Evolutionary conservation across 2,329 filamentous ascomycete genomes (phyloP), one percentile per base, ranked within the genome.

Genomic region (Scleromitrula shiraiana): DNA sequence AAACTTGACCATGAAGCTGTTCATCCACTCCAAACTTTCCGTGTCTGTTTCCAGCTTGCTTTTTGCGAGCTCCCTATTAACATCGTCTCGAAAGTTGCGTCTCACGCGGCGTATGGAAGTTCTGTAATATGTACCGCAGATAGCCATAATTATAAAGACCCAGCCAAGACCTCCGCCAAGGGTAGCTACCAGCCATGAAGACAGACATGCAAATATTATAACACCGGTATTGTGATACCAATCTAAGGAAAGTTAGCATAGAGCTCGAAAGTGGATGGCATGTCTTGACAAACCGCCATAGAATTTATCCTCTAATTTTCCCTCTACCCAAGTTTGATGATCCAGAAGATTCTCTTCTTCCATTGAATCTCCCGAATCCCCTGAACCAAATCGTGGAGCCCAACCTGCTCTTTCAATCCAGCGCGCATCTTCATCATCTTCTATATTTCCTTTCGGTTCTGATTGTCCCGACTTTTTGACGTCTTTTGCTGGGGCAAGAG

Each of bases 181-280:
- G 17, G 91, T 75, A 24, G 90, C 91, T 30, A 96, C 75, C 4
- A 95, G 75, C 90, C 91, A 98, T 19, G 91, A 95, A 24, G 80
- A 73, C 44, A 98, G 72, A 64, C 89, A 96, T 43, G 91, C 88
- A 63, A 98, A 96, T 56, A 91, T 75, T 63, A 98, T 96, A 53
- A 98, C 72, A n/a, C 75, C 93, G 2, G 90, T 82, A 66, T 98
- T 98, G 67, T 98, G 90, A 67, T 97, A 98, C 93, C 93, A 98
- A 65, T 97, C 89, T 88, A 55, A 12, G n/a, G 40, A 33, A 51
- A 22, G 58, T 54, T 52, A 51, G 49, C 41, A 46, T 12, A 45
- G 24, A 33, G 10, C 8, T n/a, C n/a, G 30, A 5, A 26, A 22
- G 24, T 15, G 46, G 15, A 33, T 55, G 27, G 35, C 41, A 19